Evolutionary conservation across 1,284 basidiomycete species (phyloP), one percentile per base, ranked within the genome.

Genomic region (Ceratobasidium sp.): DNA sequence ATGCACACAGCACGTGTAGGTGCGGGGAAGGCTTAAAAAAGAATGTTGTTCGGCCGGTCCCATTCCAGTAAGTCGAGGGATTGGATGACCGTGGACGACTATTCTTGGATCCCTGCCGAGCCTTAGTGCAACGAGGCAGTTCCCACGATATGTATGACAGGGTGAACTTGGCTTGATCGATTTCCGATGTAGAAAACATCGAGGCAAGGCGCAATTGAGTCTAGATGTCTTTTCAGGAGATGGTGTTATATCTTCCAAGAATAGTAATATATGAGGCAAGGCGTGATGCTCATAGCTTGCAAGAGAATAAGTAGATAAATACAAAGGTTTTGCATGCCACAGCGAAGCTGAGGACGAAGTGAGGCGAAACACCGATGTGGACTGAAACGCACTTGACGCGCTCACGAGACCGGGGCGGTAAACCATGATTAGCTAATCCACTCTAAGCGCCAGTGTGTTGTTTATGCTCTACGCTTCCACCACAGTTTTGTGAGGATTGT

Each of bases 361-460:
- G 33, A 33, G 33, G 33, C 33, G 33, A 33, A 33, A 33, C 33
- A 33, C 33, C 33, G 33, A 33, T 33, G 33, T 33, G 33, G 33
- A 33, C 33, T 33, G 33, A 33, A 33, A 33, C 33, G 33, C 33
- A 33, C 33, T 33, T 33, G 33, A 33, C 33, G 28, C 28, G 64
- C 7, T 46, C 42, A 53, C 28, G 46, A 68, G 46, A 23, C 46
- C 28, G 46, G 26, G 28, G 18, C 13, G 2, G 15, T 39, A 10
- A 12, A 33, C 49, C 13, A 4, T 66, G 23, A 53, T 73, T 63
- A 73, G 71, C 39, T 73, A 73, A 73, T 12, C 60, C 13, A 18
- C 26, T 6, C 18, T 60, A 73, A 73, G 71, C 71, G 71, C 71
- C 26, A n/a, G 33, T 33, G 39, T 63, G 44, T 72, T 72, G 70